Percentiles rank a stretch among this genome's conserved stretches.
Conservation (phyloP, 176 grass and related monocot species). For the Juncus inflexus region DNA sequence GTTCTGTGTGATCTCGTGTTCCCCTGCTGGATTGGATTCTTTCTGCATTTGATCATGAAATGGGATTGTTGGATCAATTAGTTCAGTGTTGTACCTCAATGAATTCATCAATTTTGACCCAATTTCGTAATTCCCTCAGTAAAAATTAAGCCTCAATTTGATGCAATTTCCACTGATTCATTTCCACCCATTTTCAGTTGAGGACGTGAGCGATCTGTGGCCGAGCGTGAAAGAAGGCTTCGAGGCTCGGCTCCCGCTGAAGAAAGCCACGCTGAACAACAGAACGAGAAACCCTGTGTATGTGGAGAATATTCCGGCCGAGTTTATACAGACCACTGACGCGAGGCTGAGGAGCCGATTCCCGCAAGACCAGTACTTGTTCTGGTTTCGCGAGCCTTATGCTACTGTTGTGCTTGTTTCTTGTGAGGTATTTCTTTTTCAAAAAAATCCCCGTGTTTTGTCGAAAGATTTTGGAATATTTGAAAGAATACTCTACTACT, state of each 20-base stretch:
- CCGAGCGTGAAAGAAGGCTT: constrained; percentile 76
- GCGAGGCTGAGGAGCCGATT: constrained; percentile 85
- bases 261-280: constrained; percentile 92
- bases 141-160: background rate
- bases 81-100: background rate
- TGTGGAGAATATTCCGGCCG: constrained; percentile 69
- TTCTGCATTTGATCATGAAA: background rate
- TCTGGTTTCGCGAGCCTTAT: constrained; percentile 94
- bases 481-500: too few relatives aligned
- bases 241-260: constrained; percentile 64
- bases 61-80: background rate
- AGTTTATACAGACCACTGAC: constrained; percentile 95
- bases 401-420: constrained; percentile 82
- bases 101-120: background rate
- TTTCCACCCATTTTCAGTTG: constrained; percentile 35
- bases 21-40: background rate
- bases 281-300: constrained; percentile 80
- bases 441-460: too few relatives aligned
- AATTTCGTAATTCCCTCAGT: too few relatives aligned
- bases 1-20: background rate
- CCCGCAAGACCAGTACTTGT: constrained; percentile 92
- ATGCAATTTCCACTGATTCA: background rate
- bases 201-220: constrained; percentile 97
- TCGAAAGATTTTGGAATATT: too few relatives aligned
- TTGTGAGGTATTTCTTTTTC: constrained; percentile 59